These are phyloP conservation scores for Ceratocystis alfenasii DNA, from an alignment of 2,329 filamentous ascomycete species.

Conservation along the genomic window DNA sequence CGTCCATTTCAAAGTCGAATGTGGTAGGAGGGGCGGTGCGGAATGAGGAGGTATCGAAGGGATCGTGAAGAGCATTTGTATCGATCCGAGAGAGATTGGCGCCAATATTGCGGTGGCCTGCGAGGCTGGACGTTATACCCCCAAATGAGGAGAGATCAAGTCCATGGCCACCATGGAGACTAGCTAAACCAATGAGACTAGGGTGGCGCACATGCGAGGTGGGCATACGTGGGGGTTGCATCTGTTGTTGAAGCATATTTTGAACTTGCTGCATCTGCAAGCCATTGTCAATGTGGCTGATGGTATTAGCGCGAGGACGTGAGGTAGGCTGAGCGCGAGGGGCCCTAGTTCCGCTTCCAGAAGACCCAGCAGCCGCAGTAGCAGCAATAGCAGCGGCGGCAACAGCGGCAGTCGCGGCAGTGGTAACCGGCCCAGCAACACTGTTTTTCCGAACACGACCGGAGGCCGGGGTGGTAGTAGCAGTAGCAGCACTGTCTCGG, in stretches of 20 bases:
- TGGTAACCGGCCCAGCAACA: constrained; percentile 47
- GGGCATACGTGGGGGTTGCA: constrained; percentile 32
- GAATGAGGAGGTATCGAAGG: constrained; percentile 36
- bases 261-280: constrained; percentile 55
- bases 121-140: constrained; percentile 56
- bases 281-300: constrained; percentile 76
- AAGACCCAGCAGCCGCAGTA: not conserved
- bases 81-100: constrained; percentile 73
- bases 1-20: constrained; percentile 61
- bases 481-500: constrained; percentile 74
- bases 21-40: constrained; percentile 62
- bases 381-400: constrained; percentile 44
- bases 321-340: not conserved
- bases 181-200: constrained; percentile 57
- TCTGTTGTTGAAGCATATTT: constrained; percentile 44
- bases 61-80: constrained; percentile 42
- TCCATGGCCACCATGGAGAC: constrained; percentile 34
- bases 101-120: constrained; percentile 48
- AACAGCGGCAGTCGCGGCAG: constrained; percentile 34
- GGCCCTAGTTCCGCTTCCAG: not conserved
- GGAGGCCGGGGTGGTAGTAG: constrained; percentile 47
- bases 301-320: constrained; percentile 85
- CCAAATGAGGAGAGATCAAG: constrained; percentile 57
- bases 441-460: constrained; percentile 80
- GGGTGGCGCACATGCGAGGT: constrained; percentile 57